Evolutionary conservation across 352 stramenopile species (phyloP).

Genomic region (Pythium rishiriense): DNA sequence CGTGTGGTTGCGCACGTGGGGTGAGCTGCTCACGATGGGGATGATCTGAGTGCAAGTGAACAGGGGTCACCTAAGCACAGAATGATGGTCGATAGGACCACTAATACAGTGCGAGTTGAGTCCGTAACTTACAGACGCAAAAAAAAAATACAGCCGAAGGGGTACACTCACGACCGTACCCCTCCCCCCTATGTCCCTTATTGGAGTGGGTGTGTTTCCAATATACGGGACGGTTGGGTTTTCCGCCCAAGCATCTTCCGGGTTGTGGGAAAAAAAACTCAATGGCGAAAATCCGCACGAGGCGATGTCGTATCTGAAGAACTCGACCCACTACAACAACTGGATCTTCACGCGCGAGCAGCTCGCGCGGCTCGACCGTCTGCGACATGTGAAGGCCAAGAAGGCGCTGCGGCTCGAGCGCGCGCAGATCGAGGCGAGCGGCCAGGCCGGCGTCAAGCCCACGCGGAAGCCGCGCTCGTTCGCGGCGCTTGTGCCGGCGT

Average conservation of each 20-base stretch:
- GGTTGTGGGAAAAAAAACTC: background rate
- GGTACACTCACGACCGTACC: no score
- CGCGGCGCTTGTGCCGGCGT: constrained; percentile 66
- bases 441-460: constrained; percentile 25
- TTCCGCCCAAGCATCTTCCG: background rate
- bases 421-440: constrained; percentile 37
- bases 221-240: constrained; percentile 3
- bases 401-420: constrained; percentile 62
- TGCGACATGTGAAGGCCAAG: constrained; percentile 70
- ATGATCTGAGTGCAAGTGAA: background rate
- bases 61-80: background rate
- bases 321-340: constrained; percentile 90
- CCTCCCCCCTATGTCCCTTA: no score
- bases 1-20: background rate
- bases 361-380: constrained; percentile 48
- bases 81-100: background rate
- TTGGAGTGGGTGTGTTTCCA: no score
- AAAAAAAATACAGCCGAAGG: no score
- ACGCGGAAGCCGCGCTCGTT: constrained; percentile 78
- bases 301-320: constrained; percentile 77
- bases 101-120: no score
- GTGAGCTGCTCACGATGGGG: background rate
- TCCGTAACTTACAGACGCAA: no score
- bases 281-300: background rate
- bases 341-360: constrained; percentile 79